These are phyloP conservation scores for Acer negundo DNA, from an alignment of 345 rosid genomes.

Conservation along the genomic window DNA sequence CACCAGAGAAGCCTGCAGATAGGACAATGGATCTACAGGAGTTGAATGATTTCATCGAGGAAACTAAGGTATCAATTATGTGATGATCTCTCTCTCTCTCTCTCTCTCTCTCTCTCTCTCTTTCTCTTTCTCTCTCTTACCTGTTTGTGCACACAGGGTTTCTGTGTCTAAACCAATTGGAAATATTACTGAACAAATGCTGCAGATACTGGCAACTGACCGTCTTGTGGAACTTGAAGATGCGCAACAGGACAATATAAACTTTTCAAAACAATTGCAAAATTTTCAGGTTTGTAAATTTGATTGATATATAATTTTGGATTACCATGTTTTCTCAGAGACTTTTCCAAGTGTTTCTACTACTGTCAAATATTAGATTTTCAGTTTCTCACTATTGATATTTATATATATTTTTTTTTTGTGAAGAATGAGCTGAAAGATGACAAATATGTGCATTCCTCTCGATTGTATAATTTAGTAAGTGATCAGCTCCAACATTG, in stretches of 20 bases:
- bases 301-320: conserved; percentile 19
- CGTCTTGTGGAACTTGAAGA: conserved; percentile 86
- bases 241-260: conserved; percentile 63
- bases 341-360: conserved; percentile 4
- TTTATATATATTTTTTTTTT: conserved; percentile 9
- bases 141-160: background rate
- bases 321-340: conserved; percentile 15
- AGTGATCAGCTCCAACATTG: conserved; percentile 84
- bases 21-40: conserved; percentile 64
- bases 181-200: conserved; percentile 30
- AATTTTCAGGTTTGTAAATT: conserved; percentile 63
- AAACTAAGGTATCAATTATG: conserved; percentile 56
- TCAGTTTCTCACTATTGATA: conserved; percentile 23
- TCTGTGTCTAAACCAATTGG: conserved; percentile 21
- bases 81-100: conserved; percentile 1
- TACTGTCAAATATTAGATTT: conserved; percentile 7
- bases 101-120: conserved; percentile 7
- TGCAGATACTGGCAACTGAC: conserved; percentile 74
- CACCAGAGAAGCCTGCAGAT: conserved; percentile 81
- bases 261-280: conserved; percentile 68
- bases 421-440: conserved; percentile 77
- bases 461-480: conserved; percentile 63
- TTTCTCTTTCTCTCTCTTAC: conserved; percentile 10
- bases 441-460: conserved; percentile 69
- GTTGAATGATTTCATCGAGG: conserved; percentile 77